Evolutionary conservation across 345 rosid genomes (phyloP), one percentile per base, ranked within the genome.

Genomic region (Aethionema arabicum): DNA sequence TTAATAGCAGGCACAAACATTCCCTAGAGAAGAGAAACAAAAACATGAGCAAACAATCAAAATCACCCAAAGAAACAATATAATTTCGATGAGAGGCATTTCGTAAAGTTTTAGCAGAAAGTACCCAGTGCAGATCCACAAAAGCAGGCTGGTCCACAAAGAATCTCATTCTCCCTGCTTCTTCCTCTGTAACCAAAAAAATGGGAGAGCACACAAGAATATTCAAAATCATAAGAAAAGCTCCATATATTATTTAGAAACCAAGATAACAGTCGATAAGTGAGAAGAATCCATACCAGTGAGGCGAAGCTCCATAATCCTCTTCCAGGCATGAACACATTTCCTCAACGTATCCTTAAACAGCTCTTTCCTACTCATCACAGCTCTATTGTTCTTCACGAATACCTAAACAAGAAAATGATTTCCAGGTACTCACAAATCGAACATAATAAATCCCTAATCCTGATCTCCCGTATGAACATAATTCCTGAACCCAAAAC

Each of bases 51-150:
- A 0, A 49, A 6, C 1, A 56, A 43, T 51, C 37, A 48, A 59
- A 31, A 70, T 2, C 3, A 3, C 39, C 31, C 0, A 43, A 11
- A 36, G 5, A 57, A 10, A 13, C 14, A 4, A 29, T 15, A 30
- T 42, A 48, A 48, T 55, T 11, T 56, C 21, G 33, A 70, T 53
- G 61, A 32, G n/a, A n/a, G n/a, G n/a, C n/a, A n/a, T n/a, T n/a
- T n/a, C n/a, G n/a, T n/a, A n/a, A n/a, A n/a, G n/a, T n/a, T n/a
- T n/a, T n/a, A n/a, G 56, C 29, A 27, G 4, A 44, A 21, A 37
- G 31, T 80, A 90, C 99, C 96, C 96, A 90, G 57, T 95, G 99
- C 52, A 95, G 99, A 86, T 95, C 97, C 0, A 90, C 80, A 74
- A 47, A 95, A 40, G 91, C 79, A 35, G 99, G 95, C 48, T 95